Percentiles rank a stretch among this genome's conserved stretches.
Conservation (phyloP, 176 grass and related monocot species). For the Luzula sylvatica region DNA sequence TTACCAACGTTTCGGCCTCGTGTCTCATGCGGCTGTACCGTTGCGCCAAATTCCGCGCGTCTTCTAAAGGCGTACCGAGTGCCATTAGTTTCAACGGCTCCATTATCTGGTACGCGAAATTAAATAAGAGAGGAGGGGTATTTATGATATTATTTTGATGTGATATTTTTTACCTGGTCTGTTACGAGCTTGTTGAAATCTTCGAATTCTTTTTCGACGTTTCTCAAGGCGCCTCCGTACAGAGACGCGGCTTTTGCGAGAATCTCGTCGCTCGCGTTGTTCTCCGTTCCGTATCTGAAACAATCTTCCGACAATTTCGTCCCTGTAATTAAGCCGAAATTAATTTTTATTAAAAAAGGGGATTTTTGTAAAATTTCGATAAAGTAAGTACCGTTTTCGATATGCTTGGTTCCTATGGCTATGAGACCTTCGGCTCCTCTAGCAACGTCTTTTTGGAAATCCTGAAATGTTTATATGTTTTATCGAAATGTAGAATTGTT, state of each 20-base stretch:
- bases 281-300: conserved; percentile 88
- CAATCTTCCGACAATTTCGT: conserved; percentile 98
- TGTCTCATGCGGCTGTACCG: conserved; percentile 98
- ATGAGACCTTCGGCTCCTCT: conserved; percentile 68
- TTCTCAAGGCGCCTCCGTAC: conserved; percentile 88
- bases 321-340: conserved; percentile 20
- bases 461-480: conserved; percentile 25
- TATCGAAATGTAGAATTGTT: neutral
- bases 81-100: conserved; percentile 85
- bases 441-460: conserved; percentile 94
- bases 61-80: conserved; percentile 62
- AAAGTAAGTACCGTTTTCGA: conserved; percentile 63
- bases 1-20: conserved; percentile 81
- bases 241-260: conserved; percentile 65
- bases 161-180: conserved; percentile 45
- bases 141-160: no score
- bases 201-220: conserved; percentile 88
- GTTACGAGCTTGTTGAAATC: conserved; percentile 74
- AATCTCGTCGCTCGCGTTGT: conserved; percentile 42
- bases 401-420: conserved; percentile 47
- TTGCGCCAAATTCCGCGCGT: conserved; percentile 84
- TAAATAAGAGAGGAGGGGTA: neutral
- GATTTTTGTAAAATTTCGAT: no score
- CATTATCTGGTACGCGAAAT: conserved; percentile 42
- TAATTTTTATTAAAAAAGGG: conserved; percentile 7